Evolutionary conservation across 1,284 basidiomycete genomes (phyloP), one percentile per base, ranked within the genome.

Genomic region (Cystobasidium pallidum): DNA sequence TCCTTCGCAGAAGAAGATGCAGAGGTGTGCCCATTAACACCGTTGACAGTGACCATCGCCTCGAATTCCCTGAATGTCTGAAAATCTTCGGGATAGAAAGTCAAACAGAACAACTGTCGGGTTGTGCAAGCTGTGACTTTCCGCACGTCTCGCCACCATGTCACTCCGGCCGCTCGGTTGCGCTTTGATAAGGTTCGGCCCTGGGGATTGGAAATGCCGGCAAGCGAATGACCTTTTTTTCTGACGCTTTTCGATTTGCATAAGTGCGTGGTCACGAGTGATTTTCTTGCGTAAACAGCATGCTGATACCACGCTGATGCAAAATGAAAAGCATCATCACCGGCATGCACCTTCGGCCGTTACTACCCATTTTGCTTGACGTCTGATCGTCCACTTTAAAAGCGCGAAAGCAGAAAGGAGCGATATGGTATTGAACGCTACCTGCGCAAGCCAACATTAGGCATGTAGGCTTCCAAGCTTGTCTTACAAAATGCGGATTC

Each of bases 191-290:
- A 65, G 43, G 61, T 51, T 43, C 63, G 24, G 28, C 45, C 58
- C 28, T 36, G 6, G 36, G 36, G 21, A 34, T 2, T 59, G 57
- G 41, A 21, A 17, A 59, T 21, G 15, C 36, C 47, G 47, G 59
- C 59, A 63, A 63, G 59, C 43, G 19, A n/a, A 45, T 45, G 43
- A 17, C 58, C 26, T 19, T 30, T n/a, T 30, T n/a, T 26, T 39
- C 58, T 63, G 43, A 63, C 41, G 39, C 41, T 63, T 51, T 63
- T 47, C 47, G 3, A 51, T 63, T 36, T 57, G 54, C 54, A 57
- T 57, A 57, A 57, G 28, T 32, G 54, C 19, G n/a, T 57, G 15
- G 6, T 15, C 8, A 57, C 54, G 54, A n/a, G n/a, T 10, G 54
- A 34, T 34, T 57, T 15, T 26, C n/a, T 57, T 57, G 54, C 54